Conservation (phyloP, 2,329 filamentous ascomycete genomes). For the Stagonosporopsis tanaceti region DNA sequence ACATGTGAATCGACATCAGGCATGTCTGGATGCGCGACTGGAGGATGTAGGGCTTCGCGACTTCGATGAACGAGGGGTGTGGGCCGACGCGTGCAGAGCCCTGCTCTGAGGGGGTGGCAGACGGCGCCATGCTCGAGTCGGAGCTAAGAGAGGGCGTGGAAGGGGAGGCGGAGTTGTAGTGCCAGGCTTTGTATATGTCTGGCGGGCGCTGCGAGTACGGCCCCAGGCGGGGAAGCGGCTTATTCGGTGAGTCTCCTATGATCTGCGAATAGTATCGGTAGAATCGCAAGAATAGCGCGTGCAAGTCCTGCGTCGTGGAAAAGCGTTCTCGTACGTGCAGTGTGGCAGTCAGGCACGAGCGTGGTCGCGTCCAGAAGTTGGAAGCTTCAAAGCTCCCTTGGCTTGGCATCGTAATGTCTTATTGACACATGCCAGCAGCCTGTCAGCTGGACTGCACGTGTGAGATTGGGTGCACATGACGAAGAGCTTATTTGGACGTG, state of each 20-base stretch:
- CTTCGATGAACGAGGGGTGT: conserved; percentile 69
- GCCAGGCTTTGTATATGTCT: background rate
- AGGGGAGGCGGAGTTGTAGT: background rate
- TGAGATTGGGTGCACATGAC: background rate
- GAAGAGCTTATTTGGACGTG: conserved; percentile 17
- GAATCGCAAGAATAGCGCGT: background rate
- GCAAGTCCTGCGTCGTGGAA: conserved; percentile 1
- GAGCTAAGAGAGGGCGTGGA: conserved; percentile 7
- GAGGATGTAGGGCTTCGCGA: conserved; percentile 78
- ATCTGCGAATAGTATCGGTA: background rate
- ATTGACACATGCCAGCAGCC: conserved; percentile 12
- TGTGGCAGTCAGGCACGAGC: background rate
- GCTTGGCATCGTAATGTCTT: conserved; percentile 16
- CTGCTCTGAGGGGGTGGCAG: conserved; percentile 35
- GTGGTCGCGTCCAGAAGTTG: conserved; percentile 12
- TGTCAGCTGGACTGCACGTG: background rate
- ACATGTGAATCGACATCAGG: conserved; percentile 73
- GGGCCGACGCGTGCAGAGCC: conserved; percentile 54
- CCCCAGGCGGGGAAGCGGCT: conserved; percentile 15
- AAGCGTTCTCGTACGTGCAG: background rate
- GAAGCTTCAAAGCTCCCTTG: conserved; percentile 12
- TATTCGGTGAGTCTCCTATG: conserved; percentile 15
- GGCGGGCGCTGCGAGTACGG: conserved; percentile 12
- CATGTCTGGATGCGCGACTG: conserved; percentile 81
- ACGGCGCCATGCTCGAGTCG: conserved; percentile 39